Percentiles rank a stretch among this genome's conserved stretches.
These are phyloP conservation scores for Colletotrichum ledebouriae DNA, from an alignment of 2,329 filamentous ascomycete species.

Conservation along the genomic window DNA sequence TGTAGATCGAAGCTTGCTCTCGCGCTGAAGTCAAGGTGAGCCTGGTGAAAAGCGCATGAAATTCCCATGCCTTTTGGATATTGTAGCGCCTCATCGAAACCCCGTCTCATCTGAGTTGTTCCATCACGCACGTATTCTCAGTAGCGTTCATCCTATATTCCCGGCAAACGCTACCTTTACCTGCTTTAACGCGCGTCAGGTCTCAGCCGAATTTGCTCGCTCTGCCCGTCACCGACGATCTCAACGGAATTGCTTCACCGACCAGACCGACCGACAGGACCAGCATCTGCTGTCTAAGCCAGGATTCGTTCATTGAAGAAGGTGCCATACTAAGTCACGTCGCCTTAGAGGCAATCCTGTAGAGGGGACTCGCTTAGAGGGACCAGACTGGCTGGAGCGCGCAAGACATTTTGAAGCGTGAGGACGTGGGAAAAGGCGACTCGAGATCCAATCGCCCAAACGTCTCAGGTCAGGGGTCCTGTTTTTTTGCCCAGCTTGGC, in stretches of 20 bases:
- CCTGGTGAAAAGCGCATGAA: constrained; percentile 16
- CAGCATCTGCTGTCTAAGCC: not conserved
- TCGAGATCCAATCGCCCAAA: constrained; percentile 31
- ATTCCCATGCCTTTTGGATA: constrained; percentile 14
- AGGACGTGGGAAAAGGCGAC: constrained; percentile 25
- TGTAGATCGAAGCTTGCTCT: constrained; percentile 34
- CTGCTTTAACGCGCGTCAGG: not conserved
- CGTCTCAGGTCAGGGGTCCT: constrained; percentile 38
- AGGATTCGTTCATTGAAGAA: constrained; percentile 2
- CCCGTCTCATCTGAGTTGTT: constrained; percentile 17
- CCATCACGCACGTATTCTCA: not conserved
- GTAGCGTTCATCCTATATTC: not conserved
- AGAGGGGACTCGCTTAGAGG: constrained; percentile 30
- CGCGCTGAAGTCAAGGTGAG: constrained; percentile 36
- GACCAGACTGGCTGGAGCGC: constrained; percentile 13
- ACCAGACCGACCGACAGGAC: constrained; percentile 6
- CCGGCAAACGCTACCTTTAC: too few relatives aligned
- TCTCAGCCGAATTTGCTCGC: constrained; percentile 20
- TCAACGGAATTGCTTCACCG: constrained; percentile 26
- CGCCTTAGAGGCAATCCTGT: not conserved
- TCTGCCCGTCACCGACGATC: constrained; percentile 31
- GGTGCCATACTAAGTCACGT: constrained; percentile 11
- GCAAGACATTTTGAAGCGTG: constrained; percentile 21
- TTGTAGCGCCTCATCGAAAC: constrained; percentile 24
- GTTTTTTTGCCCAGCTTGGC: constrained; percentile 35